These are phyloP conservation scores for Globisporangium rhizosaccharum DNA, from an alignment of 352 stramenopile species.

Conservation along the genomic window DNA sequence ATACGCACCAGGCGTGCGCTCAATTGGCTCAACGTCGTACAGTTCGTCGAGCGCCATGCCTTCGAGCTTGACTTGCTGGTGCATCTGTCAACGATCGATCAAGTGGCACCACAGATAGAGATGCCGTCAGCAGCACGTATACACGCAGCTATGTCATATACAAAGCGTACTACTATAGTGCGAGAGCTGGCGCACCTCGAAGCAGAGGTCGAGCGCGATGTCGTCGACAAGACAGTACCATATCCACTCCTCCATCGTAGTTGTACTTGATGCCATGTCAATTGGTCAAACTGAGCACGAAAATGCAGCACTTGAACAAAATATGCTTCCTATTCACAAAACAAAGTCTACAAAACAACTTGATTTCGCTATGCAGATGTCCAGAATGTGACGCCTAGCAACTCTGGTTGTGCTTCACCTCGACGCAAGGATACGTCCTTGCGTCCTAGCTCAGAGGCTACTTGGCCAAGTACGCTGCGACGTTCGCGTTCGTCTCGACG, in stretches of 20 bases:
- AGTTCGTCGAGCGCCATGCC: constrained; percentile 67
- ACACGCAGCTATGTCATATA: too few relatives aligned
- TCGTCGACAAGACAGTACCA: constrained; percentile 55
- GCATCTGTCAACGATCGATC: constrained; percentile 29
- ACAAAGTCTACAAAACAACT: not conserved
- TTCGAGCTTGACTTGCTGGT: constrained; percentile 49
- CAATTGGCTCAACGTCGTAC: constrained; percentile 61
- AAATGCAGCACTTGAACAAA: not conserved
- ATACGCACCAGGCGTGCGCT: constrained; percentile 19
- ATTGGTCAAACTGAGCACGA: not conserved
- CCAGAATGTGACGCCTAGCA: too few relatives aligned
- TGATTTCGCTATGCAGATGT: not conserved
- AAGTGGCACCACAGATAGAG: not conserved
- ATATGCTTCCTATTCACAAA: not conserved
- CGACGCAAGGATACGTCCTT: too few relatives aligned
- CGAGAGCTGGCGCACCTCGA: constrained; percentile 31
- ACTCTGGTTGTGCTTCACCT: too few relatives aligned
- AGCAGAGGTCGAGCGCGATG: constrained; percentile 59
- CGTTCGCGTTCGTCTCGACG: constrained; percentile 28
- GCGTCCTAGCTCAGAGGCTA: not conserved
- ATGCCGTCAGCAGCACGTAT: not conserved
- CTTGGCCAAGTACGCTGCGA: constrained; percentile 31
- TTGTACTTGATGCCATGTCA: not conserved
- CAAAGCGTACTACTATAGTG: too few relatives aligned
- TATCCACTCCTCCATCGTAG: constrained; percentile 34